Evolutionary conservation across 495 filamentous ascomycete genomes (phyloP), one percentile per base, ranked within the genome.

Genomic region (Neurospora sp.): DNA sequence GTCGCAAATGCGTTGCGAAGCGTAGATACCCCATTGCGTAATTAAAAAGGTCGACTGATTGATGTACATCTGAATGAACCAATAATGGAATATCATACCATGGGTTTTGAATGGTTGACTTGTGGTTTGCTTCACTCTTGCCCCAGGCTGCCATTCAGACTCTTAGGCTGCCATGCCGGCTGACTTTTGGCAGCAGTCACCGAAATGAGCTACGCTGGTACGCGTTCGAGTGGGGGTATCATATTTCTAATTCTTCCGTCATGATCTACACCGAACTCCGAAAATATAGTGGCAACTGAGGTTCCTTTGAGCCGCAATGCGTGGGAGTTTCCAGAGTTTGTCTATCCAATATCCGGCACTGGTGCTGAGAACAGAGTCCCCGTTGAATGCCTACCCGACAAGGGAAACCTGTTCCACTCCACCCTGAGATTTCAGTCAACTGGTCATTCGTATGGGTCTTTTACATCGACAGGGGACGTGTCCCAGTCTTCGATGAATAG

Each of bases 401-500:
- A 47, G n/a, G 22, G 22, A 35, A 65, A 65, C 5, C 22, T 27
- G 12, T 65, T 27, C 14, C 7, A 16, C 53, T 16, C 12, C 3
- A 61, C 5, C 27, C 27, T 6, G 27, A 8, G 16, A 7, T 35
- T 31, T 35, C 27, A 31, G 27, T 61, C 27, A 35, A 8, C 53
- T 16, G 16, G 22, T 65, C 14, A 35, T 3, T 35, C 14, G 7
- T 65, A 35, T 4, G 53, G 53, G 14, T 82, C 81, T 20, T 76
- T 70, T 14, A 79, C 74, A 31, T 71, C 47, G 8, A 75, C 77
- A 16, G 78, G 77, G 6, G 74, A 75, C 8, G 47, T 74, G 45
- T 80, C 79, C 73, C 78, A 80, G 18, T 76, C 44, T 20, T 72
- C 74, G n/a, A 69, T 70, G 42, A 73, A 79, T 22, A 80, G 59